A percentile compares a stretch with the other conserved stretches of the same genome.
Evolutionary conservation across 2,329 filamentous ascomycete species (phyloP).

Genomic region (Xylariaceae sp.): DNA sequence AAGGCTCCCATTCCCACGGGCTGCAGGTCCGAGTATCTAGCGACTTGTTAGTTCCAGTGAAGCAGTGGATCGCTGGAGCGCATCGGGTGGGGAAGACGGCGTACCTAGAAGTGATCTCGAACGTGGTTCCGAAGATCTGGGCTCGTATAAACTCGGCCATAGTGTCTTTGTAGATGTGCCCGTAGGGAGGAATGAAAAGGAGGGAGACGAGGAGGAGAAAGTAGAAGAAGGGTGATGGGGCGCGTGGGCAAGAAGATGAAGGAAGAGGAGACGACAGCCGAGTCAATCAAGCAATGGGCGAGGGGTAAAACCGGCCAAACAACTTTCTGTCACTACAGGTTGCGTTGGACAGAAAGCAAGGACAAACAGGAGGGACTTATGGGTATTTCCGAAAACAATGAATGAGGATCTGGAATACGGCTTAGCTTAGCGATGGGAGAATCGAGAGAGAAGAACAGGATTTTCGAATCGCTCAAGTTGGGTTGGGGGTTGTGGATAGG

Average conservation of each 20-base stretch:
- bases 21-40: conserved; percentile 95
- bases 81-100: conserved; percentile 13
- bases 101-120: conserved; percentile 98
- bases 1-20: conserved; percentile 99
- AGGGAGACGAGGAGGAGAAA: conserved; percentile 10
- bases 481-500: conserved; percentile 11
- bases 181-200: conserved; percentile 2
- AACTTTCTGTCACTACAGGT: not conserved
- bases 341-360: not conserved
- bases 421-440: too few relatives aligned
- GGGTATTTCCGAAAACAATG: conserved; percentile 5
- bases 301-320: conserved; percentile 19
- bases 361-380: not conserved
- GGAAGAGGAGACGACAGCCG: conserved; percentile 5
- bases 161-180: conserved; percentile 47
- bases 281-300: conserved; percentile 17
- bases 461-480: conserved; percentile 3
- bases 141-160: conserved; percentile 99
- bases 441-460: conserved; percentile 12
- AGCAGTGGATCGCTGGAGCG: conserved; percentile 11
- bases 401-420: conserved; percentile 12
- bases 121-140: conserved; percentile 99
- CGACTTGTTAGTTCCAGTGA: conserved; percentile 11
- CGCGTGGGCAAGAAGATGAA: not conserved
- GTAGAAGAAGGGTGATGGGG: not conserved